A percentile compares a stretch with the other conserved stretches of the same genome.
Conservation (phyloP, 2,329 filamentous ascomycete species). For the Colletotrichum graminicola region DNA sequence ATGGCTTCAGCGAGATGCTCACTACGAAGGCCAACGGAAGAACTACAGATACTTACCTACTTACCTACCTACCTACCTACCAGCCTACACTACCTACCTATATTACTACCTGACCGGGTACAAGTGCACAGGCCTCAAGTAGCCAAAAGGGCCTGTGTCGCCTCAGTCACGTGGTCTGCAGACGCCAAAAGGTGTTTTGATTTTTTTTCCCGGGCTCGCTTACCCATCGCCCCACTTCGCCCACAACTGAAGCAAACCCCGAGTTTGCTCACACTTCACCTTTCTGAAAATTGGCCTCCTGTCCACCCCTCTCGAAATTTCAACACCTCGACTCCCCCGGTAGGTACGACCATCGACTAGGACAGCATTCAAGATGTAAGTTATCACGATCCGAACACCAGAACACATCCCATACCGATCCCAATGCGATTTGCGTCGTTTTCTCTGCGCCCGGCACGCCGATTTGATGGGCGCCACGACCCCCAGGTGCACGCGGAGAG, state of each 20-base stretch:
- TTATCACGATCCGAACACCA: conserved; percentile 42
- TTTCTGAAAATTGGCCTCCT: conserved; percentile 50
- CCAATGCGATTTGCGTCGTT: conserved; percentile 29
- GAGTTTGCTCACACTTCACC: conserved; percentile 46
- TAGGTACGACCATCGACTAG: conserved; percentile 53
- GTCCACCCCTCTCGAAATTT: conserved; percentile 54
- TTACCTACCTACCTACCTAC: no score
- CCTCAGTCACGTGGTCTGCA: conserved; percentile 44
- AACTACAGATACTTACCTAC: no score
- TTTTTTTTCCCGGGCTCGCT: conserved; percentile 43
- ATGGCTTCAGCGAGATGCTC: background rate
- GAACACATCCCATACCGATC: conserved; percentile 30
- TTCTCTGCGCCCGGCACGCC: conserved; percentile 22
- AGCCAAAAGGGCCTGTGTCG: conserved; percentile 23
- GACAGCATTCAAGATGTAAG: conserved; percentile 57
- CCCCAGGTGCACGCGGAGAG: background rate
- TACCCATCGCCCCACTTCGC: conserved; percentile 53
- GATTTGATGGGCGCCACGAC: conserved; percentile 6
- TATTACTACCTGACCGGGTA: background rate
- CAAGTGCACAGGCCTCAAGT: conserved; percentile 2
- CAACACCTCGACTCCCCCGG: conserved; percentile 47
- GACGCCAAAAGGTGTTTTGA: conserved; percentile 43
- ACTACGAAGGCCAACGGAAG: background rate
- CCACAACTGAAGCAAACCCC: conserved; percentile 53
- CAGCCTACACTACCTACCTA: no score